phyloP scores from a whole-genome alignment of 2,329 filamentous ascomycete genomes.

The Calonectria crousiana region DNA sequence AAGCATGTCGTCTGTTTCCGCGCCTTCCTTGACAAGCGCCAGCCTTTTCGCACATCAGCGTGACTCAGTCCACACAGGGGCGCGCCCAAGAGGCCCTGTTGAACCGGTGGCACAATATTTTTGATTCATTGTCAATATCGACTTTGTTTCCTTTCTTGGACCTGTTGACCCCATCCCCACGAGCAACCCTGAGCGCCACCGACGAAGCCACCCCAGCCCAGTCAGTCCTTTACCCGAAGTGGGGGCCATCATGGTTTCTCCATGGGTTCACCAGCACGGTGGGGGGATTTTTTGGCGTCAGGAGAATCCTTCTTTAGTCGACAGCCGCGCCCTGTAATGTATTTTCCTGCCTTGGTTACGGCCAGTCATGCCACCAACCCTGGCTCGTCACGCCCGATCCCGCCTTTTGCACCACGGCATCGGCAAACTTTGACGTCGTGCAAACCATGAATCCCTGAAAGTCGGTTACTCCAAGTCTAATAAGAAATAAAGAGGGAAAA shows the following conservation, averaged over 20 bases:
- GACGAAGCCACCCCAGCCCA: not conserved
- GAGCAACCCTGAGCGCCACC: not conserved
- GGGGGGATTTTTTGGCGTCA: not conserved
- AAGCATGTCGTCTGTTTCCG: not conserved
- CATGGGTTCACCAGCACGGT: slow-evolving; percentile 1
- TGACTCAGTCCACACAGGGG: not conserved
- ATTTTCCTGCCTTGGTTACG: not conserved
- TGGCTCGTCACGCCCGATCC: not conserved
- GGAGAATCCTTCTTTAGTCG: slow-evolving; percentile 8
- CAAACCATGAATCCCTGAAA: not conserved
- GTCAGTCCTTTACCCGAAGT: not conserved
- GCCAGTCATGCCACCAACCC: slow-evolving; percentile 7
- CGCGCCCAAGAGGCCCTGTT: not conserved
- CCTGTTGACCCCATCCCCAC: not conserved
- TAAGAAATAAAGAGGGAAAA: not conserved
- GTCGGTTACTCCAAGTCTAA: not conserved
- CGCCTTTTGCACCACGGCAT: not conserved
- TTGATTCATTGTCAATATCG: not conserved
- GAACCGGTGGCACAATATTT: not conserved
- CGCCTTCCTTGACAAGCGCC: not conserved
- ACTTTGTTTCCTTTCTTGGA: not conserved
- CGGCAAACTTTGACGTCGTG: not conserved
- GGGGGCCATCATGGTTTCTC: slow-evolving; percentile 1
- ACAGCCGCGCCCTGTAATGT: not conserved
- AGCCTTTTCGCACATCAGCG: not conserved